A percentile compares a stretch with the other conserved stretches of the same genome.
These are phyloP conservation scores for Naganishia albida DNA, from an alignment of 1,284 basidiomycete species.

Conservation along the genomic window DNA sequence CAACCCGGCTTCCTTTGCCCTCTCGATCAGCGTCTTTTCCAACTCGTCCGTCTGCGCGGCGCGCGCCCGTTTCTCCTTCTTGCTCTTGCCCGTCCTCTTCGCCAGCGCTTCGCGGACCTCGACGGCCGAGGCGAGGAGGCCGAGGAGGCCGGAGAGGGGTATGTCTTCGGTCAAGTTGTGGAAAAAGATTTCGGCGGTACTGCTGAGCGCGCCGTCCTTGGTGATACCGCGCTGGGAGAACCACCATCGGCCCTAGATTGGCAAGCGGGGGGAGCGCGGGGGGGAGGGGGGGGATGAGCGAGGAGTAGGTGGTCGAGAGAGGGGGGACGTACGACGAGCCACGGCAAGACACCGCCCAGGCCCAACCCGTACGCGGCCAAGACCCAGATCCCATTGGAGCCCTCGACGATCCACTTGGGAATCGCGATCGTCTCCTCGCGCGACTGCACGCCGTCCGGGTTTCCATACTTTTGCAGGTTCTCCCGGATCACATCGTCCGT, in stretches of 20 bases:
- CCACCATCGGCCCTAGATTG: constrained; percentile 84
- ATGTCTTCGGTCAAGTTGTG: constrained; percentile 80
- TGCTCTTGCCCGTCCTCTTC: constrained; percentile 41
- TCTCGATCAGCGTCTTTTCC: constrained; percentile 61
- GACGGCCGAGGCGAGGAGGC: constrained; percentile 71
- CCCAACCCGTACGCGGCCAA: constrained; percentile 83
- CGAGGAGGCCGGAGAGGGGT: constrained; percentile 71
- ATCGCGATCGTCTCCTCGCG: constrained; percentile 94
- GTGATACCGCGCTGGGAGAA: constrained; percentile 88
- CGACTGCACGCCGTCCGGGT: constrained; percentile 95
- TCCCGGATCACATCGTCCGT: constrained; percentile 92
- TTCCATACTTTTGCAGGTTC: constrained; percentile 88
- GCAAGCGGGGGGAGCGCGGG: neutral
- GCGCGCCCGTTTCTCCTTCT: constrained; percentile 53
- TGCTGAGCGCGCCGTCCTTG: constrained; percentile 85
- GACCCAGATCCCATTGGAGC: constrained; percentile 88
- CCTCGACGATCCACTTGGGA: constrained; percentile 90
- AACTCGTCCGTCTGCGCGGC: constrained; percentile 61
- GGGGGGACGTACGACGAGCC: constrained; percentile 67
- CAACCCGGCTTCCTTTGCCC: constrained; percentile 54
- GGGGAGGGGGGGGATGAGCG: neutral
- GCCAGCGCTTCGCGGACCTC: constrained; percentile 58
- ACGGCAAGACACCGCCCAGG: constrained; percentile 83
- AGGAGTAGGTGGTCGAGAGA: neutral
- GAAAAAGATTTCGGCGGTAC: constrained; percentile 87